Base-by-base conservation (phyloP, 2,329 filamentous ascomycete genomes). In the Verticillium longisporum region DNA sequence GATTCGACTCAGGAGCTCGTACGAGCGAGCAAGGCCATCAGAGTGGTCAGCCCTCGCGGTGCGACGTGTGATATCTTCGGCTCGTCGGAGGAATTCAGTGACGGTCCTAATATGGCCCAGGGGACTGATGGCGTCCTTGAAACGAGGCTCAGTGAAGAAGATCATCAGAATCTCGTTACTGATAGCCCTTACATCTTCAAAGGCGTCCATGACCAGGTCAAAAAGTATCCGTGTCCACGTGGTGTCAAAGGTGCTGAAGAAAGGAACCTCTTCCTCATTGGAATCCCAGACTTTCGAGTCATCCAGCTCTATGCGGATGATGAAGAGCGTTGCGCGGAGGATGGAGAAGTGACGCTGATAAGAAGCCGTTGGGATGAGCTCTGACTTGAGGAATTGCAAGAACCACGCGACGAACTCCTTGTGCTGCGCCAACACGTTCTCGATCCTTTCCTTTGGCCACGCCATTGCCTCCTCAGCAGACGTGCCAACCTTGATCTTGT, bases 41-140 rank as follows among this genome's bases (percentile, higher is more conserved):
- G 93, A 92, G 72, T 97, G 91, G 70, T 98, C 93, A 13, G 92
- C 94, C 63, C 95, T 84, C 26, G 91, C 91, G 4, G 92, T 96
- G 32, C 77, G 79, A 26, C 86, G 80, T 61, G 91, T 88, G 37
- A 84, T 77, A 4, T 75, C 73, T 61, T 88, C 83, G 1, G 86
- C 84, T 60, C 79, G 78, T 1, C 64, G 67, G 45, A 84, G 77
- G 60, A 88, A 83, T 15, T 76, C 73, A 4, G 64, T 65, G 33
- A 88, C 71, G 10, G 81, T 66, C 57, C 38, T 34, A 58, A 56
- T 34, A 15, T 58, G 21, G 56, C 66, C 21, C 36, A 50, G 34
- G 13, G 21, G 45, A 50, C 61, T 62, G 58, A 64, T 26, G 32
- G 65, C 72, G 55, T 58, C 66, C 41, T 65, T 62, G 21, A 70